Base-by-base conservation (phyloP, 768 basidiomycete species). In the Russula compacta region DNA sequence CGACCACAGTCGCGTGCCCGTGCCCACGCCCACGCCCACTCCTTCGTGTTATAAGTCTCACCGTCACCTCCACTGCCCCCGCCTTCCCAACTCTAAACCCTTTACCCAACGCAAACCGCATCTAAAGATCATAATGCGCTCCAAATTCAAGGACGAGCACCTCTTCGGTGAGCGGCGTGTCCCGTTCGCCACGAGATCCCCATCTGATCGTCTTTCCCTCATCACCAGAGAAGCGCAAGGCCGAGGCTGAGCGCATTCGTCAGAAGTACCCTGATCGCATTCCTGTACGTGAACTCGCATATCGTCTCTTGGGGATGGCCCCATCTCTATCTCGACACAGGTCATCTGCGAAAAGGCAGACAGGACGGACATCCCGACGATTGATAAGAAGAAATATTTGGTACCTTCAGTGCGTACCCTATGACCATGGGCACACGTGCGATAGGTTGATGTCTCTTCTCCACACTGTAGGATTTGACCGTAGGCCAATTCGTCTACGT, bases 321-420 rank as follows among this genome's bases (percentile, higher is more conserved):
- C 39, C 61, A 60, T 48, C 19, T 35, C 46, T 51, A 8, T 38
- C 51, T 42, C 55, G 57, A 58, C 61, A 43, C 67, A 98, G 95
- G 95, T 99, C 59, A 99, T 99, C 76, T 99, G 97, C 77, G 97
- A 99, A 83, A 98, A 97, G 78, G 95, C 93, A 53, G 95, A 98
- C 79, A 83, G 89, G 70, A 95, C 94, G 58, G 97, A 99, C 77
- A 98, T 99, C 73, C 92, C 95, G 0, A 95, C 94, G 33, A 98
- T 99, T 72, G 97, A 99, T 82, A 99, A 99, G 90, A 98, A 99
- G 94, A 99, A 99, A 81, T 99, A 99, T 69, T 81, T 99, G 56
- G 97, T 99, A 10, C 97, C 97, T 47, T 95, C 94, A 58, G 95
- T 95, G 70, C 48, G 63, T 69, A 89, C 59, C 10, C 46, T 36